phyloP scores from a whole-genome alignment of 306 rosid genomes.

The Medicago truncatula region MtrunA17r5.0-ANR NC_053049.1:3911001-3911500 shows the following conservation, averaged over 20 bases:
- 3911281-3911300: background rate
- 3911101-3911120: background rate
- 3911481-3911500: background rate
- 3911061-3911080: too few relatives aligned
- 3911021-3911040: too few relatives aligned
- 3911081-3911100: background rate
- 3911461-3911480: background rate
- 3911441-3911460: slow-evolving; percentile 7
- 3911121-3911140: background rate
- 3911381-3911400: background rate
- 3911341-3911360: too few relatives aligned
- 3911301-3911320: background rate
- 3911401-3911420: background rate
- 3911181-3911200: background rate
- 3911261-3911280: background rate
- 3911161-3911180: background rate
- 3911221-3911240: slow-evolving; percentile 1
- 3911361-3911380: slow-evolving; percentile 1
- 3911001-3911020: too few relatives aligned
- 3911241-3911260: background rate
- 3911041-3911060: too few relatives aligned
- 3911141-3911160: background rate
- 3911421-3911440: slow-evolving; percentile 12
- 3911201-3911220: background rate
- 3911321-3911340: background rate